Evolutionary conservation across 495 filamentous ascomycete genomes (phyloP), one percentile per base, ranked within the genome.

Genomic region (Lophiotrema nucula): DNA sequence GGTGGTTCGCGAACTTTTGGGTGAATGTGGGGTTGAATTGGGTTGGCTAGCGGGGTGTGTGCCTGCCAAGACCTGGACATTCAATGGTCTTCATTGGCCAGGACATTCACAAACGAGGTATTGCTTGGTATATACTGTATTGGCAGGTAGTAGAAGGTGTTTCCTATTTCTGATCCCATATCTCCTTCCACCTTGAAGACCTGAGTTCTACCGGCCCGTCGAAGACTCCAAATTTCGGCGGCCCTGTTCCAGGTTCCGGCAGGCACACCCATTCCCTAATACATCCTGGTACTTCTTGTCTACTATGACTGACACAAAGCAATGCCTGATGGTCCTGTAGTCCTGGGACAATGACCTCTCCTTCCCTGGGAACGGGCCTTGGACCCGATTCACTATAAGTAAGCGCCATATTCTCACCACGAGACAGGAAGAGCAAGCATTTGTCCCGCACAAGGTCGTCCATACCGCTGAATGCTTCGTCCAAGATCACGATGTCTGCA

Each of bases 381-480:
- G 57, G 42, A 0, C 64, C 54, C 0, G 43, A 38, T 23, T 59
- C 55, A 15, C 8, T 25, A 27, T 66, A 62, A 13, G 50, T 33
- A 13, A 67, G 25, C 3, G 8, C 41, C 65, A 67, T 62, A 16
- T 51, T 51, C 58, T 73, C 68, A 24, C 72, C 72, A 4, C 68
- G 45, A 11, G 46, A 64, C 1, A 98, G 79, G 66, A 96, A 93
- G 0, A 81, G 69, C 50, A 92, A 75, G 61, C 92, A 96, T 63
- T 88, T 91, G 64, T 95, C 86, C 13, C 90, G 79, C n/a, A 93
- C 81, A 0, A 76, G 77, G 35, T 86, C 83, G 56, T 92, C 84
- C 83, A 98, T 89, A 24, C 92, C 91, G 41, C 88, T 90, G 65
- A 96, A 95, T 0, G 93, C 84, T 71, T 98, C 93, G 65, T 97